A percentile compares a stretch with the other conserved stretches of the same genome.
phyloP scores from a whole-genome alignment of 352 stramenopile genomes.

The Pythium plurisporium region DNA sequence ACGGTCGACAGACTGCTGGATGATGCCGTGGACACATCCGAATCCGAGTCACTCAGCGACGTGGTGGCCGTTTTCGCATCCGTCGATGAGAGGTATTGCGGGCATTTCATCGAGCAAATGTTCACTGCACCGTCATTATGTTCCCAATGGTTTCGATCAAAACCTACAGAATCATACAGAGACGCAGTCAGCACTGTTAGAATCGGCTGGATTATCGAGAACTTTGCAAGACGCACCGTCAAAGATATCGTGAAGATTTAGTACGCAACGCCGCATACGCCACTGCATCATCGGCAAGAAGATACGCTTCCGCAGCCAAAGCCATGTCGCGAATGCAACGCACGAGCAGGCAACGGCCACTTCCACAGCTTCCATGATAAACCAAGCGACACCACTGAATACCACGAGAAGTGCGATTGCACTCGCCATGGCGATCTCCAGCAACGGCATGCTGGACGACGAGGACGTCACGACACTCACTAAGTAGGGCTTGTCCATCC shows the following conservation, averaged over 20 bases:
- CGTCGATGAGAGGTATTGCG: constrained; percentile 6
- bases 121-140: constrained; percentile 78
- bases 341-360: background rate
- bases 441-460: constrained; percentile 1
- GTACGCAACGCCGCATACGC: constrained; percentile 40
- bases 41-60: background rate
- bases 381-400: too few species aligned
- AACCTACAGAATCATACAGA: constrained; percentile 53
- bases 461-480: constrained; percentile 50
- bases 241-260: constrained; percentile 52
- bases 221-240: constrained; percentile 29
- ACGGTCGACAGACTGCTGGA: constrained; percentile 1
- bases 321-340: constrained; percentile 15
- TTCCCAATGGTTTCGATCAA: constrained; percentile 54
- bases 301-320: constrained; percentile 21
- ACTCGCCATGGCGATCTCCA: background rate
- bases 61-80: background rate
- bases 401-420: background rate
- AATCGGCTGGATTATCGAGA: constrained; percentile 45
- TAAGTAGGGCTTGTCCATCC: constrained; percentile 65
- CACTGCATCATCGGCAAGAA: constrained; percentile 21
- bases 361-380: background rate
- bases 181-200: constrained; percentile 20
- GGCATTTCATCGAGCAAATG: constrained; percentile 62
- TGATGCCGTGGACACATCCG: constrained; percentile 3